Conservation (phyloP, 1,139 yeast genomes). For the Petasospora fabianii region DNA sequence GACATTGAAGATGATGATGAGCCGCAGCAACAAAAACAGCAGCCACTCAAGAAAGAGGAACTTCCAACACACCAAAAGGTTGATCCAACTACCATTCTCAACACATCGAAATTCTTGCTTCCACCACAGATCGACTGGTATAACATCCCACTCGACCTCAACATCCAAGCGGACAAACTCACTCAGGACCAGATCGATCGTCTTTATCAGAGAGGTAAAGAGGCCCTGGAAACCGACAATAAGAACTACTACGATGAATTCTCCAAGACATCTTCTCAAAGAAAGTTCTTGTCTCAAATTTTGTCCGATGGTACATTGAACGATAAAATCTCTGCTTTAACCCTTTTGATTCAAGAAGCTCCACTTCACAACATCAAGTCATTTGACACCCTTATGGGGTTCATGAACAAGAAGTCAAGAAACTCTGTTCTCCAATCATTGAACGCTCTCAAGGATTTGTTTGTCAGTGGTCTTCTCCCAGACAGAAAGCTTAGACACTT, state of each 20-base stretch:
- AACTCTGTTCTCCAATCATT: slow-evolving; percentile 91
- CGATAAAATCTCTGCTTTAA: slow-evolving; percentile 93
- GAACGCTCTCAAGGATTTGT: slow-evolving; percentile 84
- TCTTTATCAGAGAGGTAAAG: slow-evolving; percentile 64
- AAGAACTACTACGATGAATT: slow-evolving; percentile 70
- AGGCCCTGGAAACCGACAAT: slow-evolving; percentile 67
- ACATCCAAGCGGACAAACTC: slow-evolving; percentile 42
- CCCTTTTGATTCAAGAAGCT: slow-evolving; percentile 89
- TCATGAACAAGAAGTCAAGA: slow-evolving; percentile 88
- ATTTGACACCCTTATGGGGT: slow-evolving; percentile 68
- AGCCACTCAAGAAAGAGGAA: slow-evolving; percentile 11
- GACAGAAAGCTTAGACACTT: slow-evolving; percentile 79
- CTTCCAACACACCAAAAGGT: slow-evolving; percentile 36
- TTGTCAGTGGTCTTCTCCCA: slow-evolving; percentile 75
- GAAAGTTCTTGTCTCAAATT: slow-evolving; percentile 84
- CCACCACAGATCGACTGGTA: slow-evolving; percentile 79
- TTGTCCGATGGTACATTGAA: slow-evolving; percentile 89
- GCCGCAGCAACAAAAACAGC: slow-evolving; percentile 10
- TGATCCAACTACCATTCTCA: slow-evolving; percentile 51
- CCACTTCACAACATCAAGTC: slow-evolving; percentile 89
- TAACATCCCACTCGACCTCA: slow-evolving; percentile 38
- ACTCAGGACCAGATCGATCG: slow-evolving; percentile 49
- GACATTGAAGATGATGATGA: slow-evolving; percentile 3
- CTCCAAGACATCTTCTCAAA: slow-evolving; percentile 77
- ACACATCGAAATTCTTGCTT: slow-evolving; percentile 52